Conservation (phyloP, 352 stramenopile species). For the Pythium grandisporangium region DNA sequence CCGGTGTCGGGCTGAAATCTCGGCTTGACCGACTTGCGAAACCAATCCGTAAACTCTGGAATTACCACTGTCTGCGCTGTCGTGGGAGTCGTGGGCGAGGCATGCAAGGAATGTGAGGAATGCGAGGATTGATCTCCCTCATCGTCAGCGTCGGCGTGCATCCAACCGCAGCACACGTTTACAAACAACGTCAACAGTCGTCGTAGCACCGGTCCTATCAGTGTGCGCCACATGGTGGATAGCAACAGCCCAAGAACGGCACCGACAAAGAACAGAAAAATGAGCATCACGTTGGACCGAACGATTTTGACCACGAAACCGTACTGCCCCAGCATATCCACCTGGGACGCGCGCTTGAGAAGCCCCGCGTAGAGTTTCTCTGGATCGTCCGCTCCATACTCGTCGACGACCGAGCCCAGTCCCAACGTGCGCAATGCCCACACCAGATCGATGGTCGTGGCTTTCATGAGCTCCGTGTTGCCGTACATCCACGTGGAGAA, state of each 20-base stretch:
- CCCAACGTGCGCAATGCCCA: constrained; percentile 20
- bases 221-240: constrained; percentile 17
- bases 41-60: constrained; percentile 31
- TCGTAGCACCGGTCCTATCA: constrained; percentile 18
- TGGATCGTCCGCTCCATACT: constrained; percentile 12
- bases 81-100: background rate
- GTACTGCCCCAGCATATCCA: constrained; percentile 20
- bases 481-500: constrained; percentile 50
- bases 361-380: constrained; percentile 22
- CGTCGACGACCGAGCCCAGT: constrained; percentile 10
- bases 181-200: background rate
- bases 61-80: constrained; percentile 10
- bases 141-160: too few species aligned
- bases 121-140: background rate
- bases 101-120: background rate
- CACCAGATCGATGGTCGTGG: constrained; percentile 21
- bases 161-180: background rate
- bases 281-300: constrained; percentile 35
- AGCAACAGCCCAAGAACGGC: constrained; percentile 21
- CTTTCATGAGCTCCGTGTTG: constrained; percentile 24
- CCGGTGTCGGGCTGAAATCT: constrained; percentile 18
- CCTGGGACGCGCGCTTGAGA: constrained; percentile 11
- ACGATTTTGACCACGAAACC: constrained; percentile 37
- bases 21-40: constrained; percentile 22
- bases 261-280: constrained; percentile 28